Evolutionary conservation across 352 stramenopile species (phyloP).

Genomic region (Pythium coloratum): DNA sequence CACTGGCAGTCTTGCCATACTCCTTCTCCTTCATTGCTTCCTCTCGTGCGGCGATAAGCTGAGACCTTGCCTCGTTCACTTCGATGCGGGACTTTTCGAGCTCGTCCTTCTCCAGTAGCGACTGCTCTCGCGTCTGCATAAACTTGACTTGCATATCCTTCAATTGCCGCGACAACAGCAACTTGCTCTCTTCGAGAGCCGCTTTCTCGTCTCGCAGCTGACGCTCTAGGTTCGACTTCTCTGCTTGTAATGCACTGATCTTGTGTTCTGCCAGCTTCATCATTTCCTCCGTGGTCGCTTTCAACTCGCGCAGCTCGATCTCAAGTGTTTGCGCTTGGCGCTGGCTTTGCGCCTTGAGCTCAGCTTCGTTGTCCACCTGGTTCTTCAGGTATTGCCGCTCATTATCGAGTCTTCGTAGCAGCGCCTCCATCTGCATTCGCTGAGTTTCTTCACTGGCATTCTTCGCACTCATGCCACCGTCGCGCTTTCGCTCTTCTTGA

Average conservation of each 20-base stretch:
- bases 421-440: slow-evolving; percentile 76
- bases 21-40: slow-evolving; percentile 58
- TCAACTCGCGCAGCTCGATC: slow-evolving; percentile 43
- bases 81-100: slow-evolving; percentile 57
- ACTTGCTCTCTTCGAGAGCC: slow-evolving; percentile 55
- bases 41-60: slow-evolving; percentile 47
- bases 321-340: slow-evolving; percentile 41
- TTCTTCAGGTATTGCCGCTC: slow-evolving; percentile 83
- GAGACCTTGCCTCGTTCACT: slow-evolving; percentile 42
- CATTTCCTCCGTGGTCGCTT: slow-evolving; percentile 39
- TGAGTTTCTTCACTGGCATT: slow-evolving; percentile 77
- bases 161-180: slow-evolving; percentile 48
- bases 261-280: slow-evolving; percentile 41
- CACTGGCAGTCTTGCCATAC: slow-evolving; percentile 46
- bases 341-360: slow-evolving; percentile 47
- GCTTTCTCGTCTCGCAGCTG: slow-evolving; percentile 35
- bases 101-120: slow-evolving; percentile 61
- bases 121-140: slow-evolving; percentile 52
- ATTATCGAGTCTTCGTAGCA: slow-evolving; percentile 71
- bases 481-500: slow-evolving; percentile 51
- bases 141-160: slow-evolving; percentile 67
- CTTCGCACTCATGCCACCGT: slow-evolving; percentile 50
- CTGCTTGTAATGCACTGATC: slow-evolving; percentile 32
- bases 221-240: slow-evolving; percentile 33
- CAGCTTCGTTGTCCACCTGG: slow-evolving; percentile 58